Evolutionary conservation across 345 rosid species (phyloP), one percentile per base, ranked within the genome.

Genomic region (Gossypium australe): DNA sequence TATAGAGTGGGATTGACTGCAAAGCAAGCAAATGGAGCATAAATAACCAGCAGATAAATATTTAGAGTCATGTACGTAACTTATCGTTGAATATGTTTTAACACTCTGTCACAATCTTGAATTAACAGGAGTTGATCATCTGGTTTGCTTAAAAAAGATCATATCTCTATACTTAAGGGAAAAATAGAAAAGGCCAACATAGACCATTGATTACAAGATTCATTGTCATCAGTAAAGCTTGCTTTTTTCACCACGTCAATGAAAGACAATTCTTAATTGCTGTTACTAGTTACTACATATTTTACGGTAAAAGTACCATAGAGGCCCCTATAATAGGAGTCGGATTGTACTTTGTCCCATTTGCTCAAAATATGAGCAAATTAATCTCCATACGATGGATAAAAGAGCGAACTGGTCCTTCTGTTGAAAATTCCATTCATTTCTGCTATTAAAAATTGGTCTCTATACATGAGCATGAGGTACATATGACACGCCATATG

Each of bases 1-100:
- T 88, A 53, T 93, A 89, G 2, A 90, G 43, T 9, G 98, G 98
- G 38, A 90, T 90, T 11, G 97, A 76, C 93, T 87, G 83, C 76
- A 80, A 4, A 12, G 5, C 22, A 24, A 70, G 24, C 9, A 29
- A n/a, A 20, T 24, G 24, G 0, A 48, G 43, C 22, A 18, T 18
- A 41, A 72, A 41, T 9, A 44, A 59, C 43, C 17, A 5, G 56
- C 5, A n/a, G 41, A 5, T 34, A 22, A 3, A 52, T 52, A 52
- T 52, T 52, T 16, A 52, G 57, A 52, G 20, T 18, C 57, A 17
- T 17, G 20, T 56, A 56, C 1, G 7, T 34, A 34, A 56, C 60
- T 56, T 18, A 56, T 9, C 25, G 20, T 9, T 56, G 25, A 1
- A 56, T 25, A 18, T 52, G 25, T 20, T 22, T 57, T 57, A 57